Evolutionary conservation across 768 basidiomycete species (phyloP).

Genomic region (Tephrocybe sp.): DNA sequence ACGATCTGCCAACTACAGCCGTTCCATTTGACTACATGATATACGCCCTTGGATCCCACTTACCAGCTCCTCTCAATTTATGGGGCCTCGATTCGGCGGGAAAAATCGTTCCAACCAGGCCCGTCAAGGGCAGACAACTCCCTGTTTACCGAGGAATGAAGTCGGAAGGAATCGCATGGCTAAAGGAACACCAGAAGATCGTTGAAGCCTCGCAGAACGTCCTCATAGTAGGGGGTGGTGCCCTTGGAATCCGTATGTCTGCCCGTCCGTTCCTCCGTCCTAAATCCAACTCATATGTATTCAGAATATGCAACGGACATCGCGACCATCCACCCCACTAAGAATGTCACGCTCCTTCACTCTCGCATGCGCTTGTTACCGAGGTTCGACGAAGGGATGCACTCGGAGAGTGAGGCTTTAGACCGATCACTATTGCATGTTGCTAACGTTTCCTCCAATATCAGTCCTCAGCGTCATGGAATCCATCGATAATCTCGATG

Average conservation of each 20-base stretch:
- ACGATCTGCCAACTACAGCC: constrained; percentile 30
- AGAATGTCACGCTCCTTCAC: constrained; percentile 57
- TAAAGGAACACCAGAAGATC: constrained; percentile 45
- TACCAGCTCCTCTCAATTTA: constrained; percentile 52
- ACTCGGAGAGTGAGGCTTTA: constrained; percentile 2
- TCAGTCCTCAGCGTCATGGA: constrained; percentile 37
- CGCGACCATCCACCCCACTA: constrained; percentile 46
- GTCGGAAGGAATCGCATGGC: constrained; percentile 45
- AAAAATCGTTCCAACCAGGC: constrained; percentile 1
- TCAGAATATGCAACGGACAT: constrained; percentile 67
- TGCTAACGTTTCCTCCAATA: neutral
- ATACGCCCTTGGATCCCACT: constrained; percentile 58
- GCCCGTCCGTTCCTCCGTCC: neutral
- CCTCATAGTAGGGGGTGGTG: constrained; percentile 70
- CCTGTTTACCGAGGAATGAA: constrained; percentile 41
- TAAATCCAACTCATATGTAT: neutral
- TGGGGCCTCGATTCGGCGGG: constrained; percentile 35
- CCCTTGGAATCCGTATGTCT: constrained; percentile 65
- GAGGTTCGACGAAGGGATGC: constrained; percentile 5
- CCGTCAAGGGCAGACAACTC: constrained; percentile 9
- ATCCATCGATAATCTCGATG: constrained; percentile 36
- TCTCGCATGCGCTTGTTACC: constrained; percentile 37
- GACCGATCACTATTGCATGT: neutral
- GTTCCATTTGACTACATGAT: constrained; percentile 56
- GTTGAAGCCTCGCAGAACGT: constrained; percentile 48